Conservation (phyloP, 106 monocot genomes). For the Xerophyta viscosa region DNA sequence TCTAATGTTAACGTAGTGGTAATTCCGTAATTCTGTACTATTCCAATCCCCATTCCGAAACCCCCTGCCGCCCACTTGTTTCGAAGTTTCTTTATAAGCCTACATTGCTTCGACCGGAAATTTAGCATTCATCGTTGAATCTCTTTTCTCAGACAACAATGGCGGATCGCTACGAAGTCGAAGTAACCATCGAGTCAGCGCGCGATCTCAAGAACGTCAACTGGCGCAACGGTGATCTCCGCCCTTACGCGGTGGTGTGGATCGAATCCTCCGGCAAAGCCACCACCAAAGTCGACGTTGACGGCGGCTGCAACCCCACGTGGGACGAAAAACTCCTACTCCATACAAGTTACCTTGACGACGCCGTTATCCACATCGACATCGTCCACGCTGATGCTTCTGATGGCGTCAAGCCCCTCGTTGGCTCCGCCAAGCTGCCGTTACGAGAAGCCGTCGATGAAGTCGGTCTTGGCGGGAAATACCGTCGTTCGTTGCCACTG, state of each 20-base stretch:
- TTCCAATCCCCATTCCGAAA: no score
- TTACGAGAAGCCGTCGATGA: constrained; percentile 63
- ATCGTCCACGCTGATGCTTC: constrained; percentile 62
- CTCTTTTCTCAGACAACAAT: no score
- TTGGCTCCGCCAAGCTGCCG: constrained; percentile 68
- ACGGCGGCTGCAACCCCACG: constrained; percentile 34
- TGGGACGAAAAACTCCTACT: constrained; percentile 70
- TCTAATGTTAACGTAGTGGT: no score
- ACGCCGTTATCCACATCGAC: constrained; percentile 53
- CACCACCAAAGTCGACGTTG: constrained; percentile 66
- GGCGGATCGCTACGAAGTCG: constrained; percentile 40
- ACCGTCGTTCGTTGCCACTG: constrained; percentile 27
- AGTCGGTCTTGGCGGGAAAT: constrained; percentile 35
- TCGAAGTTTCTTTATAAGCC: no score
- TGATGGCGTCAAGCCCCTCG: constrained; percentile 64
- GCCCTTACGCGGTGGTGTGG: constrained; percentile 69
- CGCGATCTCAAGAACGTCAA: constrained; percentile 80
- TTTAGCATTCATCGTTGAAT: no score
- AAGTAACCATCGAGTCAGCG: constrained; percentile 47
- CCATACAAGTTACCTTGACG: constrained; percentile 21
- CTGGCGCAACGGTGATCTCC: constrained; percentile 60
- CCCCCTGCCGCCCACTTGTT: no score
- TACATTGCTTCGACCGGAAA: no score
- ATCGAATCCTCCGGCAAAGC: constrained; percentile 44
- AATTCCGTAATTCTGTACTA: no score